Conservation (phyloP, 805 yeast species). For the Yarrowia sp. region DNA sequence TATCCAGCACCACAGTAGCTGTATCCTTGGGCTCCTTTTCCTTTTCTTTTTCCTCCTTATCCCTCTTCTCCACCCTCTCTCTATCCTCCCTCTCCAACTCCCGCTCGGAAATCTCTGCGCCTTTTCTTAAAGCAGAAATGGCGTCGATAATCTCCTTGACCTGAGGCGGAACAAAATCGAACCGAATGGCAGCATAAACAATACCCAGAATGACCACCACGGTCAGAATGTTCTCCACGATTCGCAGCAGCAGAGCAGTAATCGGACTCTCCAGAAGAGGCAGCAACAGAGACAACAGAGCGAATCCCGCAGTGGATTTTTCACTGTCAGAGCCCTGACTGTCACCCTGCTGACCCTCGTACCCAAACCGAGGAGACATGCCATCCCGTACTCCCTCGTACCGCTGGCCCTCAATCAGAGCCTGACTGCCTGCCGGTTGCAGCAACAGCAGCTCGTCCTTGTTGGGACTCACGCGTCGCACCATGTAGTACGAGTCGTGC, state of each 20-base stretch:
- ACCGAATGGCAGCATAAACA: conserved; percentile 33
- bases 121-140: not conserved
- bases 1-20: not conserved
- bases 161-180: conserved; percentile 33
- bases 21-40: not conserved
- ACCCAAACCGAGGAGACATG: not conserved
- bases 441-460: not conserved
- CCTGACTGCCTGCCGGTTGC: conserved; percentile 13
- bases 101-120: not conserved
- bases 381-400: not conserved
- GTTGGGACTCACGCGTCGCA: not conserved
- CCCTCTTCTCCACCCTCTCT: not conserved
- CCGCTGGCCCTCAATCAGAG: conserved; percentile 21
- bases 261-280: conserved; percentile 1
- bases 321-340: not conserved
- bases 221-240: conserved; percentile 43
- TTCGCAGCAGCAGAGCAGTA: conserved; percentile 27
- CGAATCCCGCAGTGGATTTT: not conserved
- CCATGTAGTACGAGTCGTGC: conserved; percentile 28
- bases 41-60: not conserved
- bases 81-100: not conserved
- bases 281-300: not conserved
- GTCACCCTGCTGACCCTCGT: not conserved
- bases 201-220: conserved; percentile 36
- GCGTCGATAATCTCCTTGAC: conserved; percentile 31